phyloP scores from a whole-genome alignment of 2,329 filamentous ascomycete species.

The Herpotrichia juniperi region DNA sequence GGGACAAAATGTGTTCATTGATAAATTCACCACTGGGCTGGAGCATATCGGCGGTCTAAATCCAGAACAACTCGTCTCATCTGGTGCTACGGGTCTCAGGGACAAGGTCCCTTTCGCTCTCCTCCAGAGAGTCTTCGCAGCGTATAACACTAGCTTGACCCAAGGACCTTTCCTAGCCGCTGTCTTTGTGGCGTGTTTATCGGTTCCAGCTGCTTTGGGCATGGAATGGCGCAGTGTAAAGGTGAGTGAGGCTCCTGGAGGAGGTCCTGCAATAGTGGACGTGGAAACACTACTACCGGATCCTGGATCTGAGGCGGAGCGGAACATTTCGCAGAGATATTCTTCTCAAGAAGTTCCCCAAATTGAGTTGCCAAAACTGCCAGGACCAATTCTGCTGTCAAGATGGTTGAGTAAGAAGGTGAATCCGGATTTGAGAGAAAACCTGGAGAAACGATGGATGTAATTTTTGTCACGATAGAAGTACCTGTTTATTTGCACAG shows the following conservation, averaged over 20 bases:
- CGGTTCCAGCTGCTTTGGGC: constrained; percentile 58
- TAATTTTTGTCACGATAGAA: too few species aligned
- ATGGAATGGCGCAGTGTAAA: constrained; percentile 73
- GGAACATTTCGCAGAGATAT: not conserved
- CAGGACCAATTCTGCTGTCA: not conserved
- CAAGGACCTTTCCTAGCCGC: constrained; percentile 62
- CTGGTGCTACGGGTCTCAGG: constrained; percentile 64
- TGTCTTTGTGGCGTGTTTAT: constrained; percentile 60
- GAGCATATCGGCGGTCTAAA: constrained; percentile 45
- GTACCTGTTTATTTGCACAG: too few species aligned
- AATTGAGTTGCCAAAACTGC: not conserved
- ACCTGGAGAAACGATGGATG: too few species aligned
- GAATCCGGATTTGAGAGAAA: not conserved
- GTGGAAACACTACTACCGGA: not conserved
- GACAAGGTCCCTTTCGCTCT: constrained; percentile 26
- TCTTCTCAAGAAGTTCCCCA: not conserved
- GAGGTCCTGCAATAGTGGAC: not conserved
- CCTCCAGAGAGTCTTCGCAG: constrained; percentile 22
- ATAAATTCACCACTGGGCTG: constrained; percentile 47
- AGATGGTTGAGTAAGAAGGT: not conserved
- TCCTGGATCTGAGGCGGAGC: not conserved
- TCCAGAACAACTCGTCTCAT: constrained; percentile 45
- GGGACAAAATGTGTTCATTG: constrained; percentile 54
- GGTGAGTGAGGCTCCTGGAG: constrained; percentile 33
- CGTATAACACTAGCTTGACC: constrained; percentile 37